These are phyloP conservation scores for Wickerhamomyces canadensis DNA, from an alignment of 805 yeast genomes.

Conservation along the genomic window DNA sequence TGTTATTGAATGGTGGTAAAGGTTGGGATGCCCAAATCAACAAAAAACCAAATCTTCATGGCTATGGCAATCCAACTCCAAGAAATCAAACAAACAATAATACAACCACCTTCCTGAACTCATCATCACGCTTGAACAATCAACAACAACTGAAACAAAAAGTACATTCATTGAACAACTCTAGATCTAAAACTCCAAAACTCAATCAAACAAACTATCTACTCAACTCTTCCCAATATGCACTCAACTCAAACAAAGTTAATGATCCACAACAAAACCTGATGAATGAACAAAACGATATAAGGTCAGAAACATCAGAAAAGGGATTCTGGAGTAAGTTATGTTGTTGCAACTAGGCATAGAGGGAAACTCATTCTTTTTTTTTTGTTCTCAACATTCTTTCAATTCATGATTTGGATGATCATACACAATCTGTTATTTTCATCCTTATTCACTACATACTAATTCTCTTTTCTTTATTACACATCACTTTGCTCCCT, in stretches of 20 bases:
- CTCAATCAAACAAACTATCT: slow-evolving; percentile 19
- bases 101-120: background rate
- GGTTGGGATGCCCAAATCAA: slow-evolving; percentile 78
- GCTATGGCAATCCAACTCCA: slow-evolving; percentile 72
- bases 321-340: slow-evolving; percentile 23
- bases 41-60: slow-evolving; percentile 75
- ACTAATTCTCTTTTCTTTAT: no score
- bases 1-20: slow-evolving; percentile 69
- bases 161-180: slow-evolving; percentile 23
- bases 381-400: background rate
- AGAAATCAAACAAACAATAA: slow-evolving; percentile 24
- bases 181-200: slow-evolving; percentile 24
- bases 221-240: slow-evolving; percentile 23
- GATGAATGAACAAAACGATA: slow-evolving; percentile 20
- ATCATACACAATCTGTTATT: no score
- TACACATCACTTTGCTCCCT: no score
- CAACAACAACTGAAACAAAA: slow-evolving; percentile 21
- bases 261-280: slow-evolving; percentile 22
- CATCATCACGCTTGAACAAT: background rate
- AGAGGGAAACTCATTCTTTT: background rate
- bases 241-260: slow-evolving; percentile 18
- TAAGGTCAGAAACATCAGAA: slow-evolving; percentile 15
- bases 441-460: no score
- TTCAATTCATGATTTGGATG: background rate
- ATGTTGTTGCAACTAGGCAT: slow-evolving; percentile 23